Evolutionary conservation across 2,329 filamentous ascomycete genomes (phyloP), one percentile per base, ranked within the genome.

Genomic region (Neoarthrinium moseri): DNA sequence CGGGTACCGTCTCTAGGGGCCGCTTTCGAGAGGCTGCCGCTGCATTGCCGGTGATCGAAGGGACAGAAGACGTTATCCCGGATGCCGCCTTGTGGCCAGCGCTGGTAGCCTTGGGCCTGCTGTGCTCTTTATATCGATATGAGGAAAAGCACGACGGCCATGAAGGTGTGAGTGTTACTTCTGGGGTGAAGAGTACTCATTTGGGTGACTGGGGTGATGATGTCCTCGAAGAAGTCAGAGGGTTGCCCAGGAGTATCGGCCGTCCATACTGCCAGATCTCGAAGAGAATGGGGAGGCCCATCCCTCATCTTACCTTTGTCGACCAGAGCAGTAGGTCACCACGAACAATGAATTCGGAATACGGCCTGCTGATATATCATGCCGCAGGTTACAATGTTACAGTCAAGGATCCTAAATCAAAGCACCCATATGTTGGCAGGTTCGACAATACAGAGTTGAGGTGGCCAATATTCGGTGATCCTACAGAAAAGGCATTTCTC

Each of bases 301-400:
- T 79, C 2, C 75, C 75, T 0, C 74, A 78, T 51, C 65, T 78
- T 12, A 73, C 73, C 0, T 78, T 79, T 50, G 72, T 71, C 6
- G 76, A 78, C 51, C 74, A 79, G 54, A 71, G 74, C 2, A 77
- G 73, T 0, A n/a, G n/a, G n/a, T n/a, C n/a, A n/a, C n/a, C n/a
- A n/a, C n/a, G n/a, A n/a, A n/a, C n/a, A n/a, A n/a, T n/a, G n/a
- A n/a, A n/a, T n/a, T n/a, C n/a, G n/a, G n/a, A n/a, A n/a, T n/a
- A n/a, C n/a, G n/a, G n/a, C n/a, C n/a, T n/a, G n/a, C n/a, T n/a
- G n/a, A n/a, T n/a, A n/a, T n/a, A n/a, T n/a, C n/a, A n/a, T n/a
- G n/a, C n/a, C n/a, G n/a, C n/a, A n/a, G n/a, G n/a, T n/a, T 77
- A 77, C 56, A 80, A 80, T 47, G 63, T 77, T 47, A 73, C 71